phyloP scores from a whole-genome alignment of 1,139 yeast species.

The Nakaseomyces kungkrabaensis region DNA sequence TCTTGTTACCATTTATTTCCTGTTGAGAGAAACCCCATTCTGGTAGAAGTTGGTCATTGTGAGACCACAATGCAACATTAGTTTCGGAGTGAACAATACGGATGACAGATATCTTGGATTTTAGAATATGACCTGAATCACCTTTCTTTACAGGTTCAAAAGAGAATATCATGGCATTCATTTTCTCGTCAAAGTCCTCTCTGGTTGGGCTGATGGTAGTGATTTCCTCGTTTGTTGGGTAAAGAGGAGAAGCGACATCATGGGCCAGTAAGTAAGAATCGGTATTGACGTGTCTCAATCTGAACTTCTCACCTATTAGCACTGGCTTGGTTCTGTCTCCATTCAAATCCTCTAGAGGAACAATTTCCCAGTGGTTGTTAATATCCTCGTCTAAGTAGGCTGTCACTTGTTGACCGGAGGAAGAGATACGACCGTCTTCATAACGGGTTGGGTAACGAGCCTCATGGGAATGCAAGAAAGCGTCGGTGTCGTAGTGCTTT shows the following conservation, averaged over 20 bases:
- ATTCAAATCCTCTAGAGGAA: slow-evolving; percentile 49
- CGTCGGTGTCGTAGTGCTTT: slow-evolving; percentile 65
- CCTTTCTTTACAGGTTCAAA: slow-evolving; percentile 53
- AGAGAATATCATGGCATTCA: slow-evolving; percentile 70
- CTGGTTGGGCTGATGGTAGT: slow-evolving; percentile 56
- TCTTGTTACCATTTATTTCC: slow-evolving; percentile 92
- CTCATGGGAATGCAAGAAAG: slow-evolving; percentile 72
- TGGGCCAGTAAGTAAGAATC: slow-evolving; percentile 75
- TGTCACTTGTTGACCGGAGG: slow-evolving; percentile 92
- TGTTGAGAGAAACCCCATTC: slow-evolving; percentile 92
- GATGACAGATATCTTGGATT: slow-evolving; percentile 60
- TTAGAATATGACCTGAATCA: slow-evolving; percentile 41
- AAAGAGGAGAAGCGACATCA: slow-evolving; percentile 95
- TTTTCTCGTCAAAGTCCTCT: slow-evolving; percentile 44
- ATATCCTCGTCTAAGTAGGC: slow-evolving; percentile 49
- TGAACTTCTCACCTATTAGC: slow-evolving; percentile 53
- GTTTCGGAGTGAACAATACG: slow-evolving; percentile 76
- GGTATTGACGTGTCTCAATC: slow-evolving; percentile 76
- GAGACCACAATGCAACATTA: slow-evolving; percentile 92
- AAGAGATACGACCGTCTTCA: slow-evolving; percentile 92
- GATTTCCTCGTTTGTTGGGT: slow-evolving; percentile 85
- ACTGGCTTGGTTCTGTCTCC: slow-evolving; percentile 40
- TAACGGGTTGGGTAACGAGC: slow-evolving; percentile 77
- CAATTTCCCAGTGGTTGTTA: slow-evolving; percentile 79
- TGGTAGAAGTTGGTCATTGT: slow-evolving; percentile 68